phyloP scores from a whole-genome alignment of 768 basidiomycete species.

The Leccinum aurantiacum region DNA sequence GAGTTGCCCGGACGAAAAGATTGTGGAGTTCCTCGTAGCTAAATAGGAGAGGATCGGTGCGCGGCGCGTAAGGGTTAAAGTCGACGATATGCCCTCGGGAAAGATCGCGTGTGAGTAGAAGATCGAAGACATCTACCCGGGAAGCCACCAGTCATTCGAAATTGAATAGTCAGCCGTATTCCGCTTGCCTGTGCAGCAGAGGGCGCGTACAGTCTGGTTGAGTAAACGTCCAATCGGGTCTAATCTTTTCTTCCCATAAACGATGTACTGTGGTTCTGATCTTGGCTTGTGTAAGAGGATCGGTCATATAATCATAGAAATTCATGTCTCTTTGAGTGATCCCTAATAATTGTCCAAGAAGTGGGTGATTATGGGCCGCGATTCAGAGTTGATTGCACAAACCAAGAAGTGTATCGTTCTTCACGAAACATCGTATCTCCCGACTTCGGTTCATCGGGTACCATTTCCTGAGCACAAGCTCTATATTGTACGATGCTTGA shows the following conservation, averaged over 20 bases:
- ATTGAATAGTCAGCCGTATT: background rate
- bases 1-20: constrained; percentile 28
- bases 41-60: constrained; percentile 88
- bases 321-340: constrained; percentile 88
- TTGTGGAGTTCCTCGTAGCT: constrained; percentile 70
- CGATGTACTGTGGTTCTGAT: constrained; percentile 50
- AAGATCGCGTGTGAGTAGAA: constrained; percentile 82
- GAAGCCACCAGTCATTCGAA: background rate
- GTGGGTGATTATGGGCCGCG: background rate
- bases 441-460: constrained; percentile 80
- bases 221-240: constrained; percentile 51
- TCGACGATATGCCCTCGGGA: constrained; percentile 79
- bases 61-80: constrained; percentile 84
- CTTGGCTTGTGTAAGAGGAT: constrained; percentile 49
- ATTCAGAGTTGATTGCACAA: constrained; percentile 4
- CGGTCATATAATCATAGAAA: constrained; percentile 83
- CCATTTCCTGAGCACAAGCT: constrained; percentile 90
- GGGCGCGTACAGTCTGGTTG: constrained; percentile 62
- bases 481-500: constrained; percentile 54
- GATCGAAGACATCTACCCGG: constrained; percentile 72
- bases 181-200: background rate
- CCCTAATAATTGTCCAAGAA: constrained; percentile 41
- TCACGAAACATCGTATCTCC: constrained; percentile 90
- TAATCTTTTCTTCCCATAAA: constrained; percentile 73
- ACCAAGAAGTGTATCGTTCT: constrained; percentile 73